Evolutionary conservation across 1,284 basidiomycete genomes (phyloP).

Genomic region (Ganoderma lucidum): DNA sequence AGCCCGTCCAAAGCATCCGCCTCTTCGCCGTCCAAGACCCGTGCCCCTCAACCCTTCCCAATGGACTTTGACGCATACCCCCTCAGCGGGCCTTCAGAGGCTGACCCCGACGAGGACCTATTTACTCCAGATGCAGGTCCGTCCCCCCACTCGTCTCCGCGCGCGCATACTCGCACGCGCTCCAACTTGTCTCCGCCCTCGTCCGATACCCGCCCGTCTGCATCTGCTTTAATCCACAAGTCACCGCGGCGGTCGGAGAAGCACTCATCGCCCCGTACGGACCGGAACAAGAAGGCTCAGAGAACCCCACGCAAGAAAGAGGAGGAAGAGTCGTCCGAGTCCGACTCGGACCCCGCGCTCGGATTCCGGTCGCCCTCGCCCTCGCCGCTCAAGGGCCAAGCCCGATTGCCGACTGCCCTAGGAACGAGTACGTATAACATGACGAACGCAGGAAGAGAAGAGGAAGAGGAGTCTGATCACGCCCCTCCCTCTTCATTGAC

Average conservation of each 20-base stretch:
- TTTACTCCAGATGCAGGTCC: conserved; percentile 12
- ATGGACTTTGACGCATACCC: conserved; percentile 30
- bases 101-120: conserved; percentile 19
- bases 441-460: not conserved
- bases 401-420: conserved; percentile 1
- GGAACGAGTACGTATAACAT: too few species aligned
- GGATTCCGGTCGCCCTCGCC: conserved; percentile 22
- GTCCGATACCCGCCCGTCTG: conserved; percentile 16
- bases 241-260: conserved; percentile 38
- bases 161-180: conserved; percentile 19
- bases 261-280: conserved; percentile 28
- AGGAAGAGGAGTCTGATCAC: conserved; percentile 25
- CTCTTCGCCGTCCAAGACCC: conserved; percentile 15
- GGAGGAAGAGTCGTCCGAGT: conserved; percentile 25
- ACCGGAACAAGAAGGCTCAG: not conserved
- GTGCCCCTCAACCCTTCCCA: conserved; percentile 34
- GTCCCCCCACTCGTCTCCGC: conserved; percentile 19
- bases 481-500: conserved; percentile 25
- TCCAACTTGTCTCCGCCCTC: conserved; percentile 14
- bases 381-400: conserved; percentile 23
- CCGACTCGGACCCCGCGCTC: not conserved
- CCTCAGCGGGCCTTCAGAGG: not conserved
- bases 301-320: conserved; percentile 13
- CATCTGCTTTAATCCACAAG: conserved; percentile 28
- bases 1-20: not conserved